phyloP scores from a whole-genome alignment of 306 rosid species.

The Sesbania bispinosa region DNA sequence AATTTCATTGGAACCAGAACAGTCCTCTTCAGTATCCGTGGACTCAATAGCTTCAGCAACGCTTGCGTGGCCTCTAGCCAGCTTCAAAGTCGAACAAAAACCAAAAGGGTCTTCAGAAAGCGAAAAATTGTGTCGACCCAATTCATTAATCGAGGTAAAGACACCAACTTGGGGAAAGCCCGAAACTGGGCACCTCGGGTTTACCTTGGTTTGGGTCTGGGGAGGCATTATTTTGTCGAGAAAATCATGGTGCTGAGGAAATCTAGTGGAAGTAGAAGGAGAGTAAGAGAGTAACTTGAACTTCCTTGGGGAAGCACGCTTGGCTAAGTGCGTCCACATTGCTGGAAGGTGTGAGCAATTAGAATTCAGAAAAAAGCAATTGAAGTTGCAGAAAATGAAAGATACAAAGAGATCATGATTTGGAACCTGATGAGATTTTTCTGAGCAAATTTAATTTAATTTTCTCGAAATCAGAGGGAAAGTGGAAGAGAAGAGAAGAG shows the following conservation, averaged over 20 bases:
- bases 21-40: conserved; percentile 54
- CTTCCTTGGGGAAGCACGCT: conserved; percentile 41
- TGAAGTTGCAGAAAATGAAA: conserved; percentile 7
- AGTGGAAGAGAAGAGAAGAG: background rate
- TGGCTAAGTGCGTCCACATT: conserved; percentile 63
- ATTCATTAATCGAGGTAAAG: conserved; percentile 4
- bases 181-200: background rate
- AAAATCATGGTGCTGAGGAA: conserved; percentile 8
- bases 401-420: background rate
- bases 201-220: background rate
- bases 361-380: background rate
- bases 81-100: conserved; percentile 11
- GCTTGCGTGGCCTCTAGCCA: conserved; percentile 41
- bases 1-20: conserved; percentile 51
- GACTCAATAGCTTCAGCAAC: conserved; percentile 63
- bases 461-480: background rate
- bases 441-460: background rate
- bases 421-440: background rate
- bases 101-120: conserved; percentile 9
- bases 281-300: conserved; percentile 14
- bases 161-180: conserved; percentile 15
- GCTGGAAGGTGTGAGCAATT: background rate
- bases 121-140: conserved; percentile 28
- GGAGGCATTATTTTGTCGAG: conserved; percentile 15
- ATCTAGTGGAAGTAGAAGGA: conserved; percentile 3